Evolutionary conservation across 352 stramenopile species (phyloP).

Genomic region (Globisporangium cederbergense): DNA sequence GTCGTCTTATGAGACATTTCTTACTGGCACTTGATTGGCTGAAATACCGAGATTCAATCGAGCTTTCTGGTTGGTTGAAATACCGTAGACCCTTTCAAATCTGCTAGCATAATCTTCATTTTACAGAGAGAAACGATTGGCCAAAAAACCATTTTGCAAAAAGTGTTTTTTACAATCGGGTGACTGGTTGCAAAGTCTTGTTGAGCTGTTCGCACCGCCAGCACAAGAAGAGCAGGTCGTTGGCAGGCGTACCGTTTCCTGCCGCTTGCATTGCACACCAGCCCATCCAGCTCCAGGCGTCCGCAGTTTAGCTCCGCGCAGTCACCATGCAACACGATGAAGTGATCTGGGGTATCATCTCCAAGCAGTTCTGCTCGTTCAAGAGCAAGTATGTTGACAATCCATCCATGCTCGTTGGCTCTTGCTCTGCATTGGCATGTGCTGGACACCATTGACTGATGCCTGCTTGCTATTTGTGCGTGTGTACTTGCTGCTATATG

Average conservation of each 20-base stretch:
- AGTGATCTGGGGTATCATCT: constrained; percentile 99
- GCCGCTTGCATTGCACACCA: neutral
- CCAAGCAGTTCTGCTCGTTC: constrained; percentile 98
- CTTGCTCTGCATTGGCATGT: neutral
- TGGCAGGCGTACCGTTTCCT: neutral
- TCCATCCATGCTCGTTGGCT: neutral
- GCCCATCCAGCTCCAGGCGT: too few relatives aligned
- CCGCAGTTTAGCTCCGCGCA: neutral
- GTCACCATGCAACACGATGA: constrained; percentile 94
- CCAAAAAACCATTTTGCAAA: too few relatives aligned
- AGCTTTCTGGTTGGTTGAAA: too few relatives aligned
- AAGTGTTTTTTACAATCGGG: too few relatives aligned
- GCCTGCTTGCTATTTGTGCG: neutral
- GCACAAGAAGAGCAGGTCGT: constrained; percentile 5
- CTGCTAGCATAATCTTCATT: too few relatives aligned
- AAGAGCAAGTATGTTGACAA: constrained; percentile 90
- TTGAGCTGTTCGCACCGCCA: constrained; percentile 12
- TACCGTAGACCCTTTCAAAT: too few relatives aligned
- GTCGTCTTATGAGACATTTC: too few relatives aligned
- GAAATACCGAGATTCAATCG: too few relatives aligned
- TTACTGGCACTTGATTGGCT: too few relatives aligned
- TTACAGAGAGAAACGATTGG: too few relatives aligned
- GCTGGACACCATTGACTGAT: neutral
- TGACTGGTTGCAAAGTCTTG: constrained; percentile 20
- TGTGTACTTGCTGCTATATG: neutral